phyloP scores from a whole-genome alignment of 331 rosid species.

The Arachis monticola region DNA sequence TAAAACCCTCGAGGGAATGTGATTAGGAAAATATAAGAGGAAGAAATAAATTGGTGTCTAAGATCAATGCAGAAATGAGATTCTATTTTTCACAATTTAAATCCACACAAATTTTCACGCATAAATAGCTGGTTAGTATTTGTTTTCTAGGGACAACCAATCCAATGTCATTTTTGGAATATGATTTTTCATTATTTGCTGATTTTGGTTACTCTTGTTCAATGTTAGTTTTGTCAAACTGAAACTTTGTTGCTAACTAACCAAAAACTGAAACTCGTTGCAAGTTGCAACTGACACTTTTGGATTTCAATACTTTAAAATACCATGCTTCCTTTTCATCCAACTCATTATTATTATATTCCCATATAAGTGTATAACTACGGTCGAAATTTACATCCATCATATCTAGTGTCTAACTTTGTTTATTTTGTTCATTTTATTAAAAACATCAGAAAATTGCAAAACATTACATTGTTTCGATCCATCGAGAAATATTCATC shows the following conservation, averaged over 20 bases:
- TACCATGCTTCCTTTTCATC: not conserved
- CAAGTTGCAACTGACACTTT: no score
- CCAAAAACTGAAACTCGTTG: not conserved
- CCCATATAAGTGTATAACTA: not conserved
- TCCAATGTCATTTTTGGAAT: slow-evolving; percentile 30
- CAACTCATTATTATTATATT: not conserved
- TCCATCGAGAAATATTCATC: no score
- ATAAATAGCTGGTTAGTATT: slow-evolving; percentile 42
- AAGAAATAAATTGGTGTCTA: slow-evolving; percentile 1
- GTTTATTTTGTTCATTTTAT: no score
- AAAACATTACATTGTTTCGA: no score
- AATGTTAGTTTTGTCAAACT: not conserved
- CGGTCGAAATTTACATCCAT: no score
- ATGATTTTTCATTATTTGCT: slow-evolving; percentile 41
- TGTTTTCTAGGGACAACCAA: slow-evolving; percentile 30
- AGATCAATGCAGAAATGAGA: slow-evolving; percentile 35
- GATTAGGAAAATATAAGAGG: not conserved
- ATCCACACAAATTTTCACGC: slow-evolving; percentile 44
- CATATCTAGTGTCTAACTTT: no score
- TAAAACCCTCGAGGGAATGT: slow-evolving; percentile 64
- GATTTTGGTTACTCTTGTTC: slow-evolving; percentile 46
- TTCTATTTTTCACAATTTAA: slow-evolving; percentile 19
- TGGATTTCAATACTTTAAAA: not conserved
- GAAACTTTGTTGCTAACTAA: not conserved
- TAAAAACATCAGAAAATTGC: no score